Conservation (phyloP, 345 rosid species). For the Eucalyptus fibrosa region DNA sequence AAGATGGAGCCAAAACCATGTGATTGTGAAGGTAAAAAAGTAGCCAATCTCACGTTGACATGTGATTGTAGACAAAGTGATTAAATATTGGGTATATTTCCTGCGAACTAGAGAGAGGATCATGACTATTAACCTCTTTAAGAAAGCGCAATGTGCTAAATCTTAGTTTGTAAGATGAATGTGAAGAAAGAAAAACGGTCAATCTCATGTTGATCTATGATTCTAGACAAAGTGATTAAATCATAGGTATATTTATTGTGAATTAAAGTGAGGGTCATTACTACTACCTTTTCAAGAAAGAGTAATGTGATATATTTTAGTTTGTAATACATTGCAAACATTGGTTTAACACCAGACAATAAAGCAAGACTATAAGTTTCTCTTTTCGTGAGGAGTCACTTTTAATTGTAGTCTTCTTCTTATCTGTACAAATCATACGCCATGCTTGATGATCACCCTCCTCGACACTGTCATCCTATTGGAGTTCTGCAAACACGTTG, state of each 20-base stretch:
- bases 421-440: neutral
- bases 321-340: neutral
- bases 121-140: neutral
- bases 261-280: neutral
- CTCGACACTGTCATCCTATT: neutral
- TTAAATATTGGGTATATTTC: neutral
- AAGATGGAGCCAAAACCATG: neutral
- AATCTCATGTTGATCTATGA: rapidly evolving
- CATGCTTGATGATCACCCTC: neutral
- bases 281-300: neutral
- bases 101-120: neutral
- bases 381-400: neutral
- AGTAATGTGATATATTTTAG: neutral
- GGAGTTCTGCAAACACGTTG: neutral
- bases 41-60: neutral
- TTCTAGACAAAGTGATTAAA: too few species aligned
- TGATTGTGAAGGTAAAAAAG: neutral
- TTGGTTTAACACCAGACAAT: neutral
- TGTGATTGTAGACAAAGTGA: neutral
- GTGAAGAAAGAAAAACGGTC: neutral
- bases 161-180: neutral
- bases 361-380: neutral
- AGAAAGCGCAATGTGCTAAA: too few species aligned
- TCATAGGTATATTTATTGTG: too few species aligned
- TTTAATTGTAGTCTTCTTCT: neutral